Percentiles rank a stretch among this genome's conserved stretches.
Evolutionary conservation across 306 rosid species (phyloP).

Genomic region (Cucurbita moschata): DNA sequence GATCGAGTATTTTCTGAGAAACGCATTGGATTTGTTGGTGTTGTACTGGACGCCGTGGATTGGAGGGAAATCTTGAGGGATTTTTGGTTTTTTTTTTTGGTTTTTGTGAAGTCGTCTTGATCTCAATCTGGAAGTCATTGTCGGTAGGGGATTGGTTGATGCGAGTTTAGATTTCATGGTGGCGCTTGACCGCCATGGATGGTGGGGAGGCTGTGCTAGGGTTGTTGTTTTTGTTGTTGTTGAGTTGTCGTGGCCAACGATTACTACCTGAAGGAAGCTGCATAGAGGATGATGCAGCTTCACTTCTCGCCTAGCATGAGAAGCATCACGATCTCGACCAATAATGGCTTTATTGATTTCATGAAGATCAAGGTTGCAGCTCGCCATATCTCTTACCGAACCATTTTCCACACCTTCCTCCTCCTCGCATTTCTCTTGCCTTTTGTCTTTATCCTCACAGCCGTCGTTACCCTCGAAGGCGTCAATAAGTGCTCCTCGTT

Average conservation of each 20-base stretch:
- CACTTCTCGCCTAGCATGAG: constrained; percentile 99
- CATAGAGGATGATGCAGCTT: constrained; percentile 99
- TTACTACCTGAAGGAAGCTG: constrained; percentile 47
- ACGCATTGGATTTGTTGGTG: neutral
- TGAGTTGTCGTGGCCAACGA: constrained; percentile 17
- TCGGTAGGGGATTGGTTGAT: constrained; percentile 22
- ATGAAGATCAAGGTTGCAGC: constrained; percentile 99
- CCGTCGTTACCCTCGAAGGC: constrained; percentile 99
- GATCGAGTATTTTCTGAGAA: neutral
- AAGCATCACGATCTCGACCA: constrained; percentile 99
- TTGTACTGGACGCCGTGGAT: neutral
- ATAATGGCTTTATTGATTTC: constrained; percentile 96
- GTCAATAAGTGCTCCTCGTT: constrained; percentile 99
- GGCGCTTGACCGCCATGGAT: constrained; percentile 36
- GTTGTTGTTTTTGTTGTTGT: constrained; percentile 8
- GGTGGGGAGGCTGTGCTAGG: constrained; percentile 19
- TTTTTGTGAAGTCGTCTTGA: neutral
- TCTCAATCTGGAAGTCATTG: constrained; percentile 15
- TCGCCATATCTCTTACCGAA: constrained; percentile 98
- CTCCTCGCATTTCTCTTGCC: constrained; percentile 91
- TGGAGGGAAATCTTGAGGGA: neutral
- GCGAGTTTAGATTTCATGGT: constrained; percentile 58
- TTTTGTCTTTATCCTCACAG: constrained; percentile 95
- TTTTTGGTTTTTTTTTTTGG: constrained; percentile 5
- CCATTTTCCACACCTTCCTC: constrained; percentile 96